Evolutionary conservation across 805 yeast genomes (phyloP), one percentile per base, ranked within the genome.

Genomic region (Candida namnaoensis): DNA sequence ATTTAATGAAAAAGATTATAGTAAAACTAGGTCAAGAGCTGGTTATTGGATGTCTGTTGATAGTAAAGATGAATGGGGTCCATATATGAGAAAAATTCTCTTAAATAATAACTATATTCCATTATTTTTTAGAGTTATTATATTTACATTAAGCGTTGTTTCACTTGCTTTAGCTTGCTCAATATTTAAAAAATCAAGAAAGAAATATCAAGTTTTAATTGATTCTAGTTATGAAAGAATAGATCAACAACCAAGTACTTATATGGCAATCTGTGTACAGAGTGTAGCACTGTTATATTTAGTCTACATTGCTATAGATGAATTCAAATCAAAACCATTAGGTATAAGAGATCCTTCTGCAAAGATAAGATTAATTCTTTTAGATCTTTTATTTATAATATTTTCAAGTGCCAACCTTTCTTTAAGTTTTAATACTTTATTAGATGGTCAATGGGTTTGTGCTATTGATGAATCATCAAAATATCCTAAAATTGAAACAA

Each of bases 251-350:
- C 83, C 99, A 14, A 82, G 95, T 51, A 86, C 98, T 0, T 80
- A 90, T 37, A 88, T 93, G 95, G 93, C 97, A 4, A 74, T 93
- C 3, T 79, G 79, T 40, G 95, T 91, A 5, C 91, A 88, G 54
- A 67, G 87, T 27, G 68, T 80, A 46, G 95, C 96, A 3, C 62
- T 87, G 25, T 72, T 78, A 0, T 93, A 93, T 57, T 71, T 88
- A 42, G 62, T 80, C 4, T 88, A 86, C 60, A 86, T 91, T 58
- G 79, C 95, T 3, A 80, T 78, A 53, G 98, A 93, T 60, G 99
- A 93, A 61, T 91, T 87, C 61, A 74, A 81, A 24, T 95, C 96
- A 12, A 83, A 87, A 56, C 99, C 98, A 0, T 60, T 93, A 38
- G 99, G 99, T 0, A 68, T 93, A 37, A 73, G 99, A 50, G 76